Conservation (phyloP, 495 filamentous ascomycete species). For the Aspergillus carlsbadensis region DNA sequence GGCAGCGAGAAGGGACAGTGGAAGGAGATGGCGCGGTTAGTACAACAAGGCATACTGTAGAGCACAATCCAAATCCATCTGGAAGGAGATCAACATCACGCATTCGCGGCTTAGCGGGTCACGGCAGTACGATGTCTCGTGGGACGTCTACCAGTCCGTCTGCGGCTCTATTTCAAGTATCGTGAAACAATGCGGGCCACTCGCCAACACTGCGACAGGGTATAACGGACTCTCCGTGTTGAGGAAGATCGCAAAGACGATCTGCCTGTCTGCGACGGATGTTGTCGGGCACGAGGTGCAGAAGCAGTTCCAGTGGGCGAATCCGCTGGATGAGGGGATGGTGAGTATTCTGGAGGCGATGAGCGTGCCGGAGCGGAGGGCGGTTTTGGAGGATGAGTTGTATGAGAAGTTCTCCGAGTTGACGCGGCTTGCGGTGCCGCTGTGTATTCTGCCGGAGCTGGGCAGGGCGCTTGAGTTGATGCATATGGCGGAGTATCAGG, state of each 20-base stretch:
- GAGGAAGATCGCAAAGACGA: slow-evolving; percentile 23
- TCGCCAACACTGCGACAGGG: slow-evolving; percentile 11
- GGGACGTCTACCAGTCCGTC: background rate
- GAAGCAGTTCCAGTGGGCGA: slow-evolving; percentile 11
- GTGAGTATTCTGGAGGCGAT: slow-evolving; percentile 11
- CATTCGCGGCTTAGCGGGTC: background rate
- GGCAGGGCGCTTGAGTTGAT: slow-evolving; percentile 2
- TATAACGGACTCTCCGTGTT: slow-evolving; percentile 20
- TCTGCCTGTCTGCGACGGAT: slow-evolving; percentile 10
- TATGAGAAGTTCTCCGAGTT: slow-evolving; percentile 19
- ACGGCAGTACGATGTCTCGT: background rate
- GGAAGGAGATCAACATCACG: slow-evolving; percentile 5
- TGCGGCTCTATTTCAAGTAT: slow-evolving; percentile 1
- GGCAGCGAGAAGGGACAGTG: no score
- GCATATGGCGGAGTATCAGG: background rate
- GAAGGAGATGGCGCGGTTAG: no score
- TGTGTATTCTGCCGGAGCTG: slow-evolving; percentile 10
- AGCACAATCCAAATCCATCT: background rate
- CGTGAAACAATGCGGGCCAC: slow-evolving; percentile 8
- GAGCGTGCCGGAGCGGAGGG: slow-evolving; percentile 7
- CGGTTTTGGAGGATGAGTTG: slow-evolving; percentile 5
- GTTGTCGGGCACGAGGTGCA: slow-evolving; percentile 17
- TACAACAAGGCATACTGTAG: no score
- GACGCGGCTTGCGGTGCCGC: background rate
- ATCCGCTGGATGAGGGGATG: slow-evolving; percentile 19